Base-by-base conservation (phyloP, 2,329 filamentous ascomycete species). In the Cladosporium sp. region DNA sequence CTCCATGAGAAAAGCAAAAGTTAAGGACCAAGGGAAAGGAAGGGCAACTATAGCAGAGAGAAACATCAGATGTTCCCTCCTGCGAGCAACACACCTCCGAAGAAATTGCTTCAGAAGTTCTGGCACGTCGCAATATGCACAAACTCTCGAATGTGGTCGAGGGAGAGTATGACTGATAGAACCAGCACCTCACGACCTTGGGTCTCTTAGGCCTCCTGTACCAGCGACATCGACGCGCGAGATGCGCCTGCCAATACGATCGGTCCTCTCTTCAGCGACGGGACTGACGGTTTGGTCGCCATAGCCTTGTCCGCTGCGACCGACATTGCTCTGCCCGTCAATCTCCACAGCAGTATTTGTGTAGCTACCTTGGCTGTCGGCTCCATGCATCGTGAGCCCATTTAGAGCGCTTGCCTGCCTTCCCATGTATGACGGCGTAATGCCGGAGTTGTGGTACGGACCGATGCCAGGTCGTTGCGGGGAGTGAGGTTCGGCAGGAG, bases 331-430 rank as follows among this genome's bases (percentile, higher is more conserved):
- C n/a, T 68, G 24, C 18, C 66, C 59, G 52, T 73, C 69, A 34
- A 71, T 69, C 58, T 69, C 70, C 65, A 65, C 63, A 68, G 67
- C 34, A 63, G 15, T 34, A 63, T 47, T 51, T 30, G 36, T 41
- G 36, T 59, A 59, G 15, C 30, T 36, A 8, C 55, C n/a, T n/a
- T 44, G 32, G n/a, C 38, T 44, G n/a, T 59, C 66, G 24, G 71
- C 74, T 10, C 81, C 81, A 64, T 82, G 81, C 81, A 83, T 83
- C 1, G 80, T 82, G 60, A 80, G 55, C 30, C 81, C 78, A 65
- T 80, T 78, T 4, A 72, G 76, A 32, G 80, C 78, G 65, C 79
- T 81, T 67, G 78, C 74, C 71, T 83, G 81, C 51, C 81, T 72
- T 2, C 78, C 77, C 32, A 82, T 68, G 67, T 82, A 83, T 4